Conservation (phyloP, 2,329 filamentous ascomycete genomes). For the Claviceps sp. region DNA sequence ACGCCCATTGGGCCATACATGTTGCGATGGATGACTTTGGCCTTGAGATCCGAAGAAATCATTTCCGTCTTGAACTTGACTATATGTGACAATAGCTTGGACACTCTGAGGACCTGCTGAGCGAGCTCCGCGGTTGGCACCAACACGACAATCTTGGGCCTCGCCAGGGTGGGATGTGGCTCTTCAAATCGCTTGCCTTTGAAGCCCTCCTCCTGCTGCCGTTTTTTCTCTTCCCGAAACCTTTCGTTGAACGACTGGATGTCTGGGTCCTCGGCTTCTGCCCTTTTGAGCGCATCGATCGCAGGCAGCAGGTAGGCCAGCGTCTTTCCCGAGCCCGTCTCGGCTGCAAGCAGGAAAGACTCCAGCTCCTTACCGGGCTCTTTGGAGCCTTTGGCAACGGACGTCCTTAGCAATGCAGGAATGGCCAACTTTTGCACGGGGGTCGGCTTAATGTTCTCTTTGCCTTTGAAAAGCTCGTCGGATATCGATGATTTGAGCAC, state of each 20-base stretch:
- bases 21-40: slow-evolving; percentile 69
- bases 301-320: slow-evolving; percentile 80
- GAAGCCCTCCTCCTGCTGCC: slow-evolving; percentile 37
- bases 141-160: slow-evolving; percentile 72
- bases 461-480: slow-evolving; percentile 58
- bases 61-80: slow-evolving; percentile 77
- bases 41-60: slow-evolving; percentile 64
- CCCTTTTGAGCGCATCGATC: slow-evolving; percentile 71
- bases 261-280: slow-evolving; percentile 47
- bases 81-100: slow-evolving; percentile 71
- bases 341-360: slow-evolving; percentile 72
- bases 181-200: slow-evolving; percentile 54
- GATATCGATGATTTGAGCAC: slow-evolving; percentile 56
- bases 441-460: slow-evolving; percentile 68
- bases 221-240: slow-evolving; percentile 40
- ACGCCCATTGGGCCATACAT: slow-evolving; percentile 72
- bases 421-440: slow-evolving; percentile 85
- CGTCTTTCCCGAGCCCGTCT: slow-evolving; percentile 96
- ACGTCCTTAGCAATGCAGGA: slow-evolving; percentile 57
- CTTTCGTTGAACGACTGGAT: slow-evolving; percentile 44
- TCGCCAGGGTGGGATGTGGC: slow-evolving; percentile 58
- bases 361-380: slow-evolving; percentile 25
- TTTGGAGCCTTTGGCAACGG: slow-evolving; percentile 16
- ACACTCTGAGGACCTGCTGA: slow-evolving; percentile 66
- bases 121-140: slow-evolving; percentile 90